phyloP scores from a whole-genome alignment of 2,329 filamentous ascomycete genomes.

The Paraphaeosphaeria sporulosa region DNA sequence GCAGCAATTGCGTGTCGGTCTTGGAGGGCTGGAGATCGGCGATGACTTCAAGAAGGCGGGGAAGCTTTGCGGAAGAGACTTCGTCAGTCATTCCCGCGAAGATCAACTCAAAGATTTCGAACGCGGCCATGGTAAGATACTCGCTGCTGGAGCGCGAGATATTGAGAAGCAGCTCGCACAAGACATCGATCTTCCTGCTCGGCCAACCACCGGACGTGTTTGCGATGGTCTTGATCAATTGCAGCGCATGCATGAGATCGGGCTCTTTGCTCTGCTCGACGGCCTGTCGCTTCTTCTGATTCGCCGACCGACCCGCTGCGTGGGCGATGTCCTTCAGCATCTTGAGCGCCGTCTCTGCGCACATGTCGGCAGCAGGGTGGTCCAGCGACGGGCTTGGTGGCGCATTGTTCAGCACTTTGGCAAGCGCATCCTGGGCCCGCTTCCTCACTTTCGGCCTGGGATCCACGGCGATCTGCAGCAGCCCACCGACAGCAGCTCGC shows the following conservation, averaged over 20 bases:
- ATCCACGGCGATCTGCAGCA: conserved; percentile 85
- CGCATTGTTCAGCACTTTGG: conserved; percentile 80
- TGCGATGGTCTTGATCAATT: conserved; percentile 90
- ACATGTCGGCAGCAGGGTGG: conserved; percentile 95
- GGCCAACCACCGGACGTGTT: conserved; percentile 92
- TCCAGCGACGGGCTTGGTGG: conserved; percentile 92
- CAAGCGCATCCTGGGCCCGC: conserved; percentile 87
- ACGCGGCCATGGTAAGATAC: conserved; percentile 93
- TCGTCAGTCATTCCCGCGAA: conserved; percentile 91
- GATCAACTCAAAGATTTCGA: conserved; percentile 97
- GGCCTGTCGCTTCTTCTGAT: conserved; percentile 60
- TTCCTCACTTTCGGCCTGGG: conserved; percentile 92
- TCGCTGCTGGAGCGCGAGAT: conserved; percentile 93
- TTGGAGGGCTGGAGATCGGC: conserved; percentile 88
- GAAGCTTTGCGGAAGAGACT: conserved; percentile 86
- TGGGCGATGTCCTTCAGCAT: conserved; percentile 80
- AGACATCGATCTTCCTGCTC: conserved; percentile 89
- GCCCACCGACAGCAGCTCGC: conserved; percentile 82
- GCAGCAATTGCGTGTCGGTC: conserved; percentile 92
- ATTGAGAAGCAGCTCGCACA: conserved; percentile 87
- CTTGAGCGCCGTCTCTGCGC: conserved; percentile 86
- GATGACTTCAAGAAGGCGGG: conserved; percentile 88
- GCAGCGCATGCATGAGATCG: conserved; percentile 86
- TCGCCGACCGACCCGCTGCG: conserved; percentile 74
- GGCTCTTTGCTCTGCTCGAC: conserved; percentile 74